A percentile compares a stretch with the other conserved stretches of the same genome.
Conservation (phyloP, 2,329 filamentous ascomycete species). For the Exutisphaerella laricina region DNA sequence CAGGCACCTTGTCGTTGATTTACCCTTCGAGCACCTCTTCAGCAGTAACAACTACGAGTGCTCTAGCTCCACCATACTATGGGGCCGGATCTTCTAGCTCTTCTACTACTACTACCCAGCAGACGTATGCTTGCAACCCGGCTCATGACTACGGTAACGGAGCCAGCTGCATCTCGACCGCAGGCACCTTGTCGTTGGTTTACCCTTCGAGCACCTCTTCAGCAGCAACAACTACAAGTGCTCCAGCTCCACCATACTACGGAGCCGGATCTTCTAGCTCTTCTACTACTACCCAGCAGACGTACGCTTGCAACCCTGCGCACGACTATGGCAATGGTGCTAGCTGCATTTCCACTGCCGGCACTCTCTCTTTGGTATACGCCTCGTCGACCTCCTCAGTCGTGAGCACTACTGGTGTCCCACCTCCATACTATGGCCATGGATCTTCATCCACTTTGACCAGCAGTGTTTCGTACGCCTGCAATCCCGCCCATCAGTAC, state of each 20-base stretch:
- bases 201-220: background rate
- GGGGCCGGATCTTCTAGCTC: background rate
- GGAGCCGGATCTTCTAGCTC: too few relatives aligned
- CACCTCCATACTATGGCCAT: too few relatives aligned
- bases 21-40: background rate
- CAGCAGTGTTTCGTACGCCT: too few relatives aligned
- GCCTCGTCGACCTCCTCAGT: background rate
- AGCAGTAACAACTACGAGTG: too few relatives aligned
- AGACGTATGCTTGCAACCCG: conserved; percentile 23
- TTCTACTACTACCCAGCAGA: background rate
- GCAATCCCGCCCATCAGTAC: too few relatives aligned
- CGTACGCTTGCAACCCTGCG: conserved; percentile 24
- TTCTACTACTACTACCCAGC: too few relatives aligned
- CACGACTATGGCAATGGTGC: conserved; percentile 21
- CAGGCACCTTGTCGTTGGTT: conserved; percentile 20
- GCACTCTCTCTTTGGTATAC: conserved; percentile 6
- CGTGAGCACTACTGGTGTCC: background rate
- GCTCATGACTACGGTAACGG: conserved; percentile 20
- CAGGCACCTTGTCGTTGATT: conserved; percentile 10
- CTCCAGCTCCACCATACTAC: conserved; percentile 5
- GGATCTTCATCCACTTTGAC: too few relatives aligned
- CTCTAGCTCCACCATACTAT: background rate
- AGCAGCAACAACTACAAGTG: background rate
- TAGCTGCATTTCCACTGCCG: conserved; percentile 11
- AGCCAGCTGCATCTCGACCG: conserved; percentile 16